Conservation (phyloP, 148 eudicot genomes). For the Cornus controversa region DNA sequence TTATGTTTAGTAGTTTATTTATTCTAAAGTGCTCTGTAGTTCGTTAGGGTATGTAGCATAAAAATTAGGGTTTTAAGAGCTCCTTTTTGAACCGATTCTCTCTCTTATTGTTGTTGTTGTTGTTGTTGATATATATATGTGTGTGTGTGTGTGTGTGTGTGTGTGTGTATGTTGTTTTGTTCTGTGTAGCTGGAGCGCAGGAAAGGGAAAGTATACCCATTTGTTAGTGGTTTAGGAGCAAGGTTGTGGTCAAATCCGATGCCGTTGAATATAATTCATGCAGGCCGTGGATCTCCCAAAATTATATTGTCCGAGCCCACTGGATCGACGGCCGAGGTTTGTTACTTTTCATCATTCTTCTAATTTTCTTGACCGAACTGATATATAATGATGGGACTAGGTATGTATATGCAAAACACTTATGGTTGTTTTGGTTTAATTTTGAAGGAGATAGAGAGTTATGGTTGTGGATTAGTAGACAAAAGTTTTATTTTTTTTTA, state of each 20-base stretch:
- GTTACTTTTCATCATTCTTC: not conserved
- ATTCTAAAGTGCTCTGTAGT: not conserved
- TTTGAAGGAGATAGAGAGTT: not conserved
- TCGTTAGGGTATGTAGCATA: not conserved
- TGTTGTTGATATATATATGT: not conserved
- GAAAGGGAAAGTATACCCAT: constrained; percentile 19
- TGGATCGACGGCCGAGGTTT: constrained; percentile 89
- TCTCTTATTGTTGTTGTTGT: not conserved
- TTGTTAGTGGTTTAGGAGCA: constrained; percentile 32
- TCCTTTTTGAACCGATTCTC: not conserved
- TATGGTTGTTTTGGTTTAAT: not conserved
- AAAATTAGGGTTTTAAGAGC: not conserved
- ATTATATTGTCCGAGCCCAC: constrained; percentile 61
- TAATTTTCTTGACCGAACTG: not conserved
- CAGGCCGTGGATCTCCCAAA: constrained; percentile 51
- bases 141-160: too few relatives aligned
- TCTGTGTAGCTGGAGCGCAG: constrained; percentile 44
- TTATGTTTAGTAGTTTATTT: not conserved
- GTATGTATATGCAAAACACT: too few relatives aligned
- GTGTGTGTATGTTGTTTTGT: not conserved
- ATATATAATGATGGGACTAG: not conserved
- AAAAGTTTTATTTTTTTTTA: too few relatives aligned
- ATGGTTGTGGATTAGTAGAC: not conserved
- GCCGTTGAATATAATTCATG: constrained; percentile 49
- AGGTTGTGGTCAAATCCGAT: constrained; percentile 24